phyloP scores from a whole-genome alignment of 169 alveolate species.

The Cardiosporidium cionae region DNA sequence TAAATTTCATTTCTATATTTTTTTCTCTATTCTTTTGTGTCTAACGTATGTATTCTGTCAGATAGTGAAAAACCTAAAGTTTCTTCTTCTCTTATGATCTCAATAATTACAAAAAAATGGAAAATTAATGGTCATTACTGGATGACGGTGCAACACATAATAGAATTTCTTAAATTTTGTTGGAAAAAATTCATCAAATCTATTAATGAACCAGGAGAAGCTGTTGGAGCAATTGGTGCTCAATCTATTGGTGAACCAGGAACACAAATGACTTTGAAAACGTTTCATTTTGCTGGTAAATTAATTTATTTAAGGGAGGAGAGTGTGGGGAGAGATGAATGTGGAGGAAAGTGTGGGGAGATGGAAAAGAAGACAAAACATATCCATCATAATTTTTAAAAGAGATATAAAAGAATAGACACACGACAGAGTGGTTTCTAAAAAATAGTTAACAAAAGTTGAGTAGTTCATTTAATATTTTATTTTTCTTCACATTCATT shows the following conservation, averaged over 20 bases:
- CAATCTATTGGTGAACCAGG: conserved; percentile 99
- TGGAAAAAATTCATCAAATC: conserved; percentile 84
- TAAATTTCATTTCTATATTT: too few relatives aligned
- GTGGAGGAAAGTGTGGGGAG: background rate
- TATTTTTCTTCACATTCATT: background rate
- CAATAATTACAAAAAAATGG: background rate
- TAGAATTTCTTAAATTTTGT: conserved; percentile 41
- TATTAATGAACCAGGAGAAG: conserved; percentile 95
- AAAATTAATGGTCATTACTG: conserved; percentile 18
- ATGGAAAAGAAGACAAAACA: conserved; percentile 80
- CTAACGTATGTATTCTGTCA: too few relatives aligned
- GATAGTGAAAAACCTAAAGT: too few relatives aligned
- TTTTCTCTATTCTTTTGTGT: too few relatives aligned
- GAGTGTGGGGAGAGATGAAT: too few relatives aligned
- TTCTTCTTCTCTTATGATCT: too few relatives aligned
- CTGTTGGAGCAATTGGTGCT: conserved; percentile 98
- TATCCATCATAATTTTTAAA: background rate
- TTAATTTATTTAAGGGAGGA: background rate
- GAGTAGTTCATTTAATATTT: too few relatives aligned
- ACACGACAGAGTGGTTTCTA: too few relatives aligned
- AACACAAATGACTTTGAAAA: conserved; percentile 99
- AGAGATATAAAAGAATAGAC: background rate
- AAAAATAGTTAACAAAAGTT: too few relatives aligned
- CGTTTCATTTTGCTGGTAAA: conserved; percentile 94
- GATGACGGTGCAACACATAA: conserved; percentile 17